Evolutionary conservation across 768 basidiomycete species (phyloP).

Genomic region (Peribolospora kevripleyi): DNA sequence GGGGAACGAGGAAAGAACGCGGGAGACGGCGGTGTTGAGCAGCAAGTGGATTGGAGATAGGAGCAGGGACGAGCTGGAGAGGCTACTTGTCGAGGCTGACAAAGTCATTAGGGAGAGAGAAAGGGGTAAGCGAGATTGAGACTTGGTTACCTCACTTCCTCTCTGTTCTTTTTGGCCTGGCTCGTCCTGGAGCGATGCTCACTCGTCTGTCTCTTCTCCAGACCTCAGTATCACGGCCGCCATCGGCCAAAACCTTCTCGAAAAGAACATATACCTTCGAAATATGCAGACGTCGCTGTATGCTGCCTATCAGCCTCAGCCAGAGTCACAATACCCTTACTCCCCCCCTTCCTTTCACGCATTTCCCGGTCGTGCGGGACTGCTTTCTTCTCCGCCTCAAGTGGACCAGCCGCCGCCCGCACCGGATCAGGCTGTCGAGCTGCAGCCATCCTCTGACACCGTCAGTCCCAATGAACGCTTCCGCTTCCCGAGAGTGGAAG

Average conservation of each 20-base stretch:
- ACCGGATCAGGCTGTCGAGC: too few relatives aligned
- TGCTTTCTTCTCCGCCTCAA: too few relatives aligned
- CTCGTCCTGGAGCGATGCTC: not conserved
- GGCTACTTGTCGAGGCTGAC: conserved; percentile 10
- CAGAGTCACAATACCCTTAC: too few relatives aligned
- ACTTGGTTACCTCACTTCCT: not conserved
- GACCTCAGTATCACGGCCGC: conserved; percentile 5
- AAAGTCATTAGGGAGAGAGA: conserved; percentile 10
- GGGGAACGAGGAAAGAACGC: too few relatives aligned
- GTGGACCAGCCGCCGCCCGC: too few relatives aligned
- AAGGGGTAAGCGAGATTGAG: conserved; percentile 3
- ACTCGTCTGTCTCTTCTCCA: not conserved
- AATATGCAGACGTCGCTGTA: conserved; percentile 3
- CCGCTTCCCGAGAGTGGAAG: too few relatives aligned
- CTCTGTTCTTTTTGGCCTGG: not conserved
- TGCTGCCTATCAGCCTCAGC: not conserved
- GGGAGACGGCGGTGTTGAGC: too few relatives aligned
- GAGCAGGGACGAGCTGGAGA: conserved; percentile 11
- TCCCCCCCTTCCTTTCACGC: too few relatives aligned
- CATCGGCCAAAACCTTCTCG: conserved; percentile 6
- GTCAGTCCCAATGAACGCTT: too few relatives aligned
- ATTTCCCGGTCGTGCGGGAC: too few relatives aligned
- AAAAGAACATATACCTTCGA: conserved; percentile 4
- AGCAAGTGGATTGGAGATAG: conserved; percentile 1
- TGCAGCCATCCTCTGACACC: too few relatives aligned